Base-by-base conservation (phyloP, 2,329 filamentous ascomycete species). In the Paracoccidioides lutzii region DNA sequence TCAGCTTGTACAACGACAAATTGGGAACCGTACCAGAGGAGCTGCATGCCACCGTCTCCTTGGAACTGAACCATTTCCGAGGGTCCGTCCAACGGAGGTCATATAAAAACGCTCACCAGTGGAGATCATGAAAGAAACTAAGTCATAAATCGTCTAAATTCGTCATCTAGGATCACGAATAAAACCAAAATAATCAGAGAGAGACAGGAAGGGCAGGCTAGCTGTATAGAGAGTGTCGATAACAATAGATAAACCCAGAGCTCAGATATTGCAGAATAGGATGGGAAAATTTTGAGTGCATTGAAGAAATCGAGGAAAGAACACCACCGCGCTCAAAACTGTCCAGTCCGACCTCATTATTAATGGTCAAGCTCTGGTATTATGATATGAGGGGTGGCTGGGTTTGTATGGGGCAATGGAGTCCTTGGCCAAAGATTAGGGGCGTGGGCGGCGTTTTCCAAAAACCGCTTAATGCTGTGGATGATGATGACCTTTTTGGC, bases 381-480 rank as follows among this genome's bases (percentile, higher is more conserved):
- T 50, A 38, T 38, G 6, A 32, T 50, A 52, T 32, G 49, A 52
- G 38, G 37, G 49, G 10, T 15, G 22, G 49, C 49, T 52, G 32
- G 33, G 32, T 30, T 52, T 14, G 38, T 52, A 30, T 52, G 49
- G 37, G 37, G n/a, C 15, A 37, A 37, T 48, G 32, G 28, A 38
- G 37, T 30, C 22, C 22, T 33, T 42, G 14, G 49, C 46, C 46
- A 35, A 49, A 49, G 38, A 52, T 33, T 42, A 41, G 52, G 52
- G 52, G 41, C 52, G 40, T 45, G 52, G 41, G 52, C 45, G 52
- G 52, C 52, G 52, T 38, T 45, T 32, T 35, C 38, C 52, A 45
- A 53, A 45, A 45, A 45, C 42, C 52, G 15, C 42, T 53, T 41
- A 12, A 53, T 30, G 7, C 10, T 45, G 52, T 53, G n/a, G n/a